These are phyloP conservation scores for Cryptosporidium muris DNA, from an alignment of 169 alveolate species.

Conservation along the genomic window DNA sequence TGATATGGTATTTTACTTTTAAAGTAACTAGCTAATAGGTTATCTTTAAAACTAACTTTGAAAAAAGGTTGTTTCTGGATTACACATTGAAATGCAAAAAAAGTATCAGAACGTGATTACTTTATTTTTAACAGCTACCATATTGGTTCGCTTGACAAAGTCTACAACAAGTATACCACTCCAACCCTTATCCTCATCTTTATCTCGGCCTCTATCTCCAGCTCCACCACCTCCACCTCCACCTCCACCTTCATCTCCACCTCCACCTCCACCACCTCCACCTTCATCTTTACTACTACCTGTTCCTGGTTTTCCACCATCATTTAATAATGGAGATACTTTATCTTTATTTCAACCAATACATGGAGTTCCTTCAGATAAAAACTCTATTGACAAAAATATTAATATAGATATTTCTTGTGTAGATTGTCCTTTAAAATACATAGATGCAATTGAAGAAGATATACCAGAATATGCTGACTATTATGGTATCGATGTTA, in stretches of 20 bases:
- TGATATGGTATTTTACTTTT: too few species aligned
- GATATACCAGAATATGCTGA: constrained; percentile 16
- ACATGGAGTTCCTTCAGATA: background rate
- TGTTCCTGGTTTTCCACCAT: background rate
- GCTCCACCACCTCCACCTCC: background rate
- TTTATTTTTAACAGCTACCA: background rate
- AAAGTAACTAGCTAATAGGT: too few species aligned
- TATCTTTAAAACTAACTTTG: too few species aligned
- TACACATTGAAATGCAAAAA: too few species aligned
- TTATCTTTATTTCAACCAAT: background rate
- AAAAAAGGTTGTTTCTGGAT: too few species aligned
- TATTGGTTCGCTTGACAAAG: too few species aligned
- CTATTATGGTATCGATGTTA: background rate
- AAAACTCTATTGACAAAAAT: background rate
- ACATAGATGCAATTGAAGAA: constrained; percentile 7
- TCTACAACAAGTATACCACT: background rate
- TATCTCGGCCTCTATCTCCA: background rate
- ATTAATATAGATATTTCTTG: background rate
- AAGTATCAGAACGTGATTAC: background rate
- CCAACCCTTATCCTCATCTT: background rate
- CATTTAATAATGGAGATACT: background rate
- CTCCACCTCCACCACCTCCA: constrained; percentile 44
- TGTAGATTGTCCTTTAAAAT: background rate
- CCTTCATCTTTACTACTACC: constrained; percentile 13
- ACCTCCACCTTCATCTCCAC: background rate